Evolutionary conservation across 768 basidiomycete genomes (phyloP), one percentile per base, ranked within the genome.

Genomic region (Phylloporus rhodoxanthus): DNA sequence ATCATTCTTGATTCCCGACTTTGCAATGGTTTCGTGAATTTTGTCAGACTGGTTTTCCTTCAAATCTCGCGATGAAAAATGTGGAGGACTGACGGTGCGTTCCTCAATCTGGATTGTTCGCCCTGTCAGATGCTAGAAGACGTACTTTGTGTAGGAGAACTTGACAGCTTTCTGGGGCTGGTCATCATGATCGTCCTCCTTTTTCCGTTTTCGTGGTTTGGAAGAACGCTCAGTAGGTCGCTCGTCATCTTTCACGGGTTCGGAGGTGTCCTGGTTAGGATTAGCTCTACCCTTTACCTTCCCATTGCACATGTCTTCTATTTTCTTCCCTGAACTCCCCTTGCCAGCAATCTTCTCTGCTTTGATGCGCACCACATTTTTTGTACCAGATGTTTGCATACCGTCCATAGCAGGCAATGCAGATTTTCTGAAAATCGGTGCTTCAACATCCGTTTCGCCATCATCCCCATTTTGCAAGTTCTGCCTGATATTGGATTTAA

Each of bases 21-120:
- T 47, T 23, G 28, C 2, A 6, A 3, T n/a, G 23, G 23, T 14
- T 17, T 48, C 29, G 8, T 25, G 38, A 21, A 48, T 49, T 28
- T 17, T 50, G 15, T 53, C 42, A 4, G 47, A 17, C 25, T 54
- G 36, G 36, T 72, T 72, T 42, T 72, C 71, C 51, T 73, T 72
- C n/a, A 65, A 54, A 50, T 65, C 66, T 37, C 58, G 65, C 32
- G 65, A 68, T 1, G 57, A 57, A 8, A 44, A 39, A n/a, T 52
- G 51, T 7, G 33, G 20, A 43, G 42, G 41, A 11, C 64, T 58
- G 34, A 28, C 25, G 2, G 15, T 1, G 13, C 8, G 8, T 21
- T 17, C 1, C 17, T 52, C 43, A 53, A 26, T 1, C 2, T 23
- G 19, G 23, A 32, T 26, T 21, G 13, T 25, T 10, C 8, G 4